phyloP scores from a whole-genome alignment of 805 yeast genomes.

The Scheffersomyces lignosus region DNA sequence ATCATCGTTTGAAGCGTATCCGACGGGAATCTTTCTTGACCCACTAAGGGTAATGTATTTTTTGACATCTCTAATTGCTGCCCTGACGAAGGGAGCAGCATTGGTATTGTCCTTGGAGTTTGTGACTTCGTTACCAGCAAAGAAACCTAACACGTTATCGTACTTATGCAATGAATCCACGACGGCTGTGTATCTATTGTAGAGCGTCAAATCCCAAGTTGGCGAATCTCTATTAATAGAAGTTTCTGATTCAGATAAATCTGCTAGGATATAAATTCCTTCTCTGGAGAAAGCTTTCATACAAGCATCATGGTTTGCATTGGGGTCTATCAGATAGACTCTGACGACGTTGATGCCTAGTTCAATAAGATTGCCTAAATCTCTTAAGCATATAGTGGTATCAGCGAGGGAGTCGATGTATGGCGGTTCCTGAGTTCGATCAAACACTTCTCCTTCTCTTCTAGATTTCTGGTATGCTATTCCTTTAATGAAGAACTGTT shows the following conservation, averaged over 20 bases:
- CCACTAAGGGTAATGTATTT: constrained; percentile 23
- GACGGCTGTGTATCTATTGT: constrained; percentile 31
- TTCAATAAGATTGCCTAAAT: constrained; percentile 70
- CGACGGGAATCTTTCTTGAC: constrained; percentile 39
- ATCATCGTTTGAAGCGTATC: constrained; percentile 42
- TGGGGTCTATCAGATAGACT: constrained; percentile 82
- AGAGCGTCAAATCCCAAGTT: constrained; percentile 33
- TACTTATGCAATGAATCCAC: constrained; percentile 32
- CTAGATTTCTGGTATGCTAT: constrained; percentile 81
- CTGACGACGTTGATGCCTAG: constrained; percentile 77
- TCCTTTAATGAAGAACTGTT: constrained; percentile 86
- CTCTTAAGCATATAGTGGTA: constrained; percentile 68
- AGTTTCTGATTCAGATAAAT: constrained; percentile 35
- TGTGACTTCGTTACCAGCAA: constrained; percentile 44
- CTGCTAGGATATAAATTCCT: constrained; percentile 38
- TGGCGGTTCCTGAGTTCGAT: constrained; percentile 16
- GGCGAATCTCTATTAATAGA: constrained; percentile 34
- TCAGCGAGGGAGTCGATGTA: constrained; percentile 80
- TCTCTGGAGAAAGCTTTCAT: constrained; percentile 28
- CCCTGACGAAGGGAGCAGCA: constrained; percentile 36
- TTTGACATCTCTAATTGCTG: constrained; percentile 36
- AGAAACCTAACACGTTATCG: constrained; percentile 37
- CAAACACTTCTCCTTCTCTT: constrained; percentile 36
- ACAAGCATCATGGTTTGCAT: constrained; percentile 61
- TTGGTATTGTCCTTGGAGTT: constrained; percentile 24